Evolutionary conservation across 2,329 filamentous ascomycete genomes (phyloP), one percentile per base, ranked within the genome.

Genomic region (Tricladium varicosporioides): DNA sequence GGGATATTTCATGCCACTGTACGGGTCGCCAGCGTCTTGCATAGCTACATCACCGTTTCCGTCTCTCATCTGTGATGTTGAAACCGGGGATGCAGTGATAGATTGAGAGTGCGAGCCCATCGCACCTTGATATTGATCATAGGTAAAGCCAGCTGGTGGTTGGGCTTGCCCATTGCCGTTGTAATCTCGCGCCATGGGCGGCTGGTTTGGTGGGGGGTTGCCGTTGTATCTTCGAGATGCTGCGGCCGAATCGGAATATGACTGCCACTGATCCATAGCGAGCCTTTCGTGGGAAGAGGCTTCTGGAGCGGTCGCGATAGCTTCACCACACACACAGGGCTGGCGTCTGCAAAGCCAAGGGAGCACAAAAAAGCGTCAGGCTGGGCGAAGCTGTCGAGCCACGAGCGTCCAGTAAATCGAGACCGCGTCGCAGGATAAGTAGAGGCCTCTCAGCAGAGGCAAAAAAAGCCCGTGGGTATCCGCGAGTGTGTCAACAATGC

Each of bases 11-110:
- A 91, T 85, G 73, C 87, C 85, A 69, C 88, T 87, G 75, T 95
- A 95, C 48, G 89, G 85, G 73, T 96, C 92, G 63, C 82, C 80
- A 60, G 84, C 84, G 73, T 96, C 92, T 74, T 94, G 90, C 92
- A 97, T 97, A 60, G 87, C 78, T 57, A 91, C 80, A 74, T 92
- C 89, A 68, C 86, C 84, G 71, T 88, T 90, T 63, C 83, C 83
- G 74, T 91, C 87, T 77, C 87, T 86, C 68, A 80, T 73, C 67
- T 85, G 82, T 65, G 82, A 78, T 62, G 79, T 79, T 57, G 75
- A 73, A 68, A 83, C 76, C 60, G 85, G 80, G 56, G 86, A 86
- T 42, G 80, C 77, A 59, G 79, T 77, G 68, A 85, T 77, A 67
- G 82, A 78, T 73, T 77, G 76, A 59, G 76, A 72, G 67, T 74